Evolutionary conservation across 78 protist species (phyloP).

Genomic region (Reticulomyxa filosa): DNA sequence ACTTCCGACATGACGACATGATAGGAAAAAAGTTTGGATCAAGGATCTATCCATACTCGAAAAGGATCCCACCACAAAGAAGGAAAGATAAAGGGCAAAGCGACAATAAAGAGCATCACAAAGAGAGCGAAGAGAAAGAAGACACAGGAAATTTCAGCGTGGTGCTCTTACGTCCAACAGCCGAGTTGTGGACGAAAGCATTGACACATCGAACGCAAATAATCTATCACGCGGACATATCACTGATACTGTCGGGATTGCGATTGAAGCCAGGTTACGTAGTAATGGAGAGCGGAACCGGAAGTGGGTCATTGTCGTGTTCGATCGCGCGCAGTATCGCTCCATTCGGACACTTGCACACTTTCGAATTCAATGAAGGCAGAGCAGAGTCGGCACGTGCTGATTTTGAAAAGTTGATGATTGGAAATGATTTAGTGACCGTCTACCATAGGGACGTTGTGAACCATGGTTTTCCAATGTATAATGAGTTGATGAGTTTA

Average conservation of each 20-base stretch:
- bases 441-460: too few relatives aligned
- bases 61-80: not conserved
- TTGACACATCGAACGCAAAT: constrained; percentile 17
- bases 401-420: too few relatives aligned
- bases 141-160: not conserved
- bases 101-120: too few relatives aligned
- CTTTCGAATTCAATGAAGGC: constrained; percentile 16
- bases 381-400: constrained; percentile 3
- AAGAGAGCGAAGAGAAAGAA: too few relatives aligned
- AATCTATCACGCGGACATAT: constrained; percentile 20
- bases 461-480: too few relatives aligned
- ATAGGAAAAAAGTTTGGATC: not conserved
- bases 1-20: too few relatives aligned
- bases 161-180: not conserved
- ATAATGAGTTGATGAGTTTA: too few relatives aligned
- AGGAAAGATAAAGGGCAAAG: too few relatives aligned
- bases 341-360: constrained; percentile 7
- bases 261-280: not conserved
- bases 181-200: constrained; percentile 15
- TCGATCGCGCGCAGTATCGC: constrained; percentile 4
- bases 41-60: not conserved
- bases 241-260: not conserved
- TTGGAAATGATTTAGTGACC: too few relatives aligned
- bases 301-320: constrained; percentile 13
- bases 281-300: constrained; percentile 24